Base-by-base conservation (phyloP, 139 green algal genomes). In the Chlamydomonas urium region DNA sequence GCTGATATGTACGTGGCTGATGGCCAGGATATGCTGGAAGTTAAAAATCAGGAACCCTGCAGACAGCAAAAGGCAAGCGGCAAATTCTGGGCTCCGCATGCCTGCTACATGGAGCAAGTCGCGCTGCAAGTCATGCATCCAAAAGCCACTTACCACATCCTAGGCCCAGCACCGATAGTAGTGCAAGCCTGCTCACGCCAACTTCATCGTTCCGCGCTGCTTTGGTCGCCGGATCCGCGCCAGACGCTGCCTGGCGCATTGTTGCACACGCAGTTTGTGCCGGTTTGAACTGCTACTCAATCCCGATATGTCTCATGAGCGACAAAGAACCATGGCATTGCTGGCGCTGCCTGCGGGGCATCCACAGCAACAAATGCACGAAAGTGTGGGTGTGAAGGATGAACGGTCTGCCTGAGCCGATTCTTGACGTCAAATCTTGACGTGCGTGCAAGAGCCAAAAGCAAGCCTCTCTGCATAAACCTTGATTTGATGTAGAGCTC, bases 11-110 rank as follows among this genome's bases (percentile, higher is more conserved):
- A 82, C 34, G 42, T 82, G 76, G 0, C 65, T 67, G 0, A 72
- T 53, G 23, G 58, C 34, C 17, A 82, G 59, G 29, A 75, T 66
- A 21, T 79, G 71, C 2, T 78, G 65, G 65, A 76, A 72, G 50
- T 76, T 76, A 35, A 82, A 78, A 0, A 35, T 56, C 3, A 82
- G 45, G 70, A 74, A 75, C 23, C 69, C 63, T 67, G 33, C 60
- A 67, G n/a, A 28, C 10, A 32, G 24, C 56, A 65, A 37, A 65
- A 32, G 19, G 10, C 56, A 32, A 65, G 10, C n/a, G 10, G 10
- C 28, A 8, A 37, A 8, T 32, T 65, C 10, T 19, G 56, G 19
- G 19, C 56, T 65, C 56, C 17, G 19, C 56, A 29, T 32, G 10
- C 28, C 56, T 36, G 14, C 42, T 53, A 10, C 42, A 53, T 53